phyloP scores from a whole-genome alignment of 2,329 filamentous ascomycete species.

The Rosellinia necatrix region DNA sequence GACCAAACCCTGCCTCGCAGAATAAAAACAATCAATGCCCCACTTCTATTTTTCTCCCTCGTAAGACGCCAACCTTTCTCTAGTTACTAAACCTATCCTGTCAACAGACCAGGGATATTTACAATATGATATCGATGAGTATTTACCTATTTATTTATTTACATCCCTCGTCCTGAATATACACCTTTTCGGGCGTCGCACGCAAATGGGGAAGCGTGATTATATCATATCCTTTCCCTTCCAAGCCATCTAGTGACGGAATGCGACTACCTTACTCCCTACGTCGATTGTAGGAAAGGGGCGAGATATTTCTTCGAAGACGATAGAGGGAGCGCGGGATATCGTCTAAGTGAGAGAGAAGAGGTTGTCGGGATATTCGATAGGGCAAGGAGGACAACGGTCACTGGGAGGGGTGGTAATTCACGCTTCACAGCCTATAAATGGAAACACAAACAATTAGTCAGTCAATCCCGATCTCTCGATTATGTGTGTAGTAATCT shows the following conservation, averaged over 20 bases:
- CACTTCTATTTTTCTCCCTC: no score
- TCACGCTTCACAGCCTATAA: constrained; percentile 41
- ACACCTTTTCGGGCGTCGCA: background rate
- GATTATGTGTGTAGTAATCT: constrained; percentile 27
- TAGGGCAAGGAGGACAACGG: constrained; percentile 4
- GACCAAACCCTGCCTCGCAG: no score
- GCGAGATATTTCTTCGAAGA: background rate
- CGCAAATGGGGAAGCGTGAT: no score
- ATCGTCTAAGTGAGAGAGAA: background rate
- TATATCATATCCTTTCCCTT: background rate
- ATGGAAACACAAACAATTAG: constrained; percentile 36
- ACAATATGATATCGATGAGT: background rate
- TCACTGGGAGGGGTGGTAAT: constrained; percentile 14
- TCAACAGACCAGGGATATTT: background rate
- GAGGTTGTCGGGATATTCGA: constrained; percentile 9
- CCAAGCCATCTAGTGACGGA: background rate
- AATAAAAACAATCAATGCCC: background rate
- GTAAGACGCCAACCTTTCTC: no score
- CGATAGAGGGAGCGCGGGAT: background rate
- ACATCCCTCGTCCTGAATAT: background rate
- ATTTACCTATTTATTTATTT: background rate
- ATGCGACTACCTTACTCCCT: background rate
- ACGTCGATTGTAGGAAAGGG: background rate
- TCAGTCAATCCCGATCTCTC: constrained; percentile 33
- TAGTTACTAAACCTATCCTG: no score